Conservation (phyloP, 2,329 filamentous ascomycete genomes). For the Botrytis fabae region DNA sequence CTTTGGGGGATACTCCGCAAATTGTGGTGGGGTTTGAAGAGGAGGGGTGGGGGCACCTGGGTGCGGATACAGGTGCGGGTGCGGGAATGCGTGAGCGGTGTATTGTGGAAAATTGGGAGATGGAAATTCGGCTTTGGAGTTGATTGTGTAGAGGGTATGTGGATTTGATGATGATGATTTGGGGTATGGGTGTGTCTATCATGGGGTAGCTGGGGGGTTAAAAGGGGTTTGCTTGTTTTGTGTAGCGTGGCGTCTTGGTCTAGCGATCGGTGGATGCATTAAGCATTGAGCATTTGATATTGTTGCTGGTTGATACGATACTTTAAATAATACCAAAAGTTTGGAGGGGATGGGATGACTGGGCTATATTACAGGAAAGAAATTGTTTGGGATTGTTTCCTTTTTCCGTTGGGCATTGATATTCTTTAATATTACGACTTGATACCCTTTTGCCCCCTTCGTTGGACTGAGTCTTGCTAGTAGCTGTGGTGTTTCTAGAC, state of each 20-base stretch:
- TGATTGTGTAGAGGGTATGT: neutral
- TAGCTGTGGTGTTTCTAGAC: neutral
- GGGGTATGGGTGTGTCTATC: neutral
- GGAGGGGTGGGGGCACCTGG: neutral
- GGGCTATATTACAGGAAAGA: too few relatives aligned
- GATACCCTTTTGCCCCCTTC: too few relatives aligned
- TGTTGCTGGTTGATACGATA: neutral
- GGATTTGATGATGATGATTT: neutral
- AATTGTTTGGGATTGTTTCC: too few relatives aligned
- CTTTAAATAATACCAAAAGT: neutral
- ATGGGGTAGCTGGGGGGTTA: neutral
- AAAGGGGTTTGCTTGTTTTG: neutral
- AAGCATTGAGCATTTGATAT: neutral
- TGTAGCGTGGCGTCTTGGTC: neutral
- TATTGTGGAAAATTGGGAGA: neutral
- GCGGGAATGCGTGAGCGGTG: neutral
- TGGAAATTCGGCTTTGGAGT: neutral
- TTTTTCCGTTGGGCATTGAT: neutral
- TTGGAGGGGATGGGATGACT: neutral
- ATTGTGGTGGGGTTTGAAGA: neutral
- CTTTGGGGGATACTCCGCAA: neutral
- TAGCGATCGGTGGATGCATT: too few relatives aligned
- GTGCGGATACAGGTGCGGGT: neutral
- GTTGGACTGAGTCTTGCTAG: neutral
- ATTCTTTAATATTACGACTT: accelerated